Conservation (phyloP, 306 rosid genomes). For the Carpinus viminea region DNA sequence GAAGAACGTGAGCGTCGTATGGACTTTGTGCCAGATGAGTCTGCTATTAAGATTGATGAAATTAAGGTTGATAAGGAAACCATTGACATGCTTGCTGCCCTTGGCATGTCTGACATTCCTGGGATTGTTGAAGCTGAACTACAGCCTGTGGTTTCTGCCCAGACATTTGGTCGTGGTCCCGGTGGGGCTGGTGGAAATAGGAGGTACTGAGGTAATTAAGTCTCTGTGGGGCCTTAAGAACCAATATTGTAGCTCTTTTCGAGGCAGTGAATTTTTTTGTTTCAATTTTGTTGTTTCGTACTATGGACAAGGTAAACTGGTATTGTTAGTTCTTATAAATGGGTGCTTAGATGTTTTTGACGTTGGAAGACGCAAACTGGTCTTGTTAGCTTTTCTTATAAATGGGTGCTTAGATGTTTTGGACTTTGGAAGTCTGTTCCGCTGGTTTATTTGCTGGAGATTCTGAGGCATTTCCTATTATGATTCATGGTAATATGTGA, state of each 20-base stretch:
- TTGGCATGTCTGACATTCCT: slow-evolving; percentile 37
- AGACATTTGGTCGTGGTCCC: slow-evolving; percentile 35
- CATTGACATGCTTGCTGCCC: slow-evolving; percentile 36
- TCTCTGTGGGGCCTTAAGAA: background rate
- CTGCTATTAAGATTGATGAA: slow-evolving; percentile 30
- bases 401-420: no score
- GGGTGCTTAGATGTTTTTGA: background rate
- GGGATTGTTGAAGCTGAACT: slow-evolving; percentile 36
- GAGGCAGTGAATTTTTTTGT: background rate
- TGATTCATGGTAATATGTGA: background rate
- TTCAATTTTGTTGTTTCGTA: background rate
- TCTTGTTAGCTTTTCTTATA: background rate
- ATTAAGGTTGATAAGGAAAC: slow-evolving; percentile 42
- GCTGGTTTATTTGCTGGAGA: background rate
- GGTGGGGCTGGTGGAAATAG: slow-evolving; percentile 31
- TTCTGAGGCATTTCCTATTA: background rate
- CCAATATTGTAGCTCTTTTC: background rate
- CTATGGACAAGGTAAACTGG: background rate
- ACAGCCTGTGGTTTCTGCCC: slow-evolving; percentile 22
- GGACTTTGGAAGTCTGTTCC: background rate
- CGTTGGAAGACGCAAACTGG: background rate
- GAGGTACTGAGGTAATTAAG: slow-evolving; percentile 30
- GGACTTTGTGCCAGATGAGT: slow-evolving; percentile 47
- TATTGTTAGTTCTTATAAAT: background rate
- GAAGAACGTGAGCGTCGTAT: slow-evolving; percentile 41